phyloP scores from a whole-genome alignment of 768 basidiomycete genomes.

The Amanita muscaria region DNA sequence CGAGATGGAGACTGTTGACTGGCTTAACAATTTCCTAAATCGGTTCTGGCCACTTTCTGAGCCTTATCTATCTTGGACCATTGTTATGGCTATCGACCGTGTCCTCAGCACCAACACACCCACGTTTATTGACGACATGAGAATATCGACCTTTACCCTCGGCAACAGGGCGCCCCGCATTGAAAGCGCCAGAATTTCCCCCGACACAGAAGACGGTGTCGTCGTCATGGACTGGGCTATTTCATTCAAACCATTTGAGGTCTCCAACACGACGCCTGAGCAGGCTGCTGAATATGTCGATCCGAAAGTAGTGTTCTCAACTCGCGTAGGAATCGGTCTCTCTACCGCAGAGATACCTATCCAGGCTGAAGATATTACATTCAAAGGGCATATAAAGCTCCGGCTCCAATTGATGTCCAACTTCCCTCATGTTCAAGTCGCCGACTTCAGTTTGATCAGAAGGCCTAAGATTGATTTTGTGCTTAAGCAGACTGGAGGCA shows the following conservation, averaged over 20 bases:
- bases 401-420: constrained; percentile 87
- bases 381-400: constrained; percentile 80
- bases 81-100: constrained; percentile 83
- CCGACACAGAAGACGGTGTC: constrained; percentile 76
- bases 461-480: constrained; percentile 93
- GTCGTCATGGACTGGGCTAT: constrained; percentile 98
- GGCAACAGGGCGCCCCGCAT: constrained; percentile 95
- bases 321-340: constrained; percentile 83
- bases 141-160: constrained; percentile 83
- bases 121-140: constrained; percentile 83
- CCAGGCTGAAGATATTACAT: constrained; percentile 85
- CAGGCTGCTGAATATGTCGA: constrained; percentile 72
- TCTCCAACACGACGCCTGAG: constrained; percentile 72
- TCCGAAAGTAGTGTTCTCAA: constrained; percentile 82
- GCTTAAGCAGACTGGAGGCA: constrained; percentile 94
- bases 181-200: constrained; percentile 80
- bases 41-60: constrained; percentile 99
- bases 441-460: constrained; percentile 85
- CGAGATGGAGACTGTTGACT: constrained; percentile 88
- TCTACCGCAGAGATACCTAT: constrained; percentile 83
- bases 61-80: constrained; percentile 78
- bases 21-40: constrained; percentile 91
- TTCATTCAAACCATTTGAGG: constrained; percentile 90
- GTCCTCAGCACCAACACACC: constrained; percentile 80
- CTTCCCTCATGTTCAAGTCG: constrained; percentile 93